Evolutionary conservation across 257 asterid genomes (phyloP).

Genomic region (Solanum ossicruentum): DNA sequence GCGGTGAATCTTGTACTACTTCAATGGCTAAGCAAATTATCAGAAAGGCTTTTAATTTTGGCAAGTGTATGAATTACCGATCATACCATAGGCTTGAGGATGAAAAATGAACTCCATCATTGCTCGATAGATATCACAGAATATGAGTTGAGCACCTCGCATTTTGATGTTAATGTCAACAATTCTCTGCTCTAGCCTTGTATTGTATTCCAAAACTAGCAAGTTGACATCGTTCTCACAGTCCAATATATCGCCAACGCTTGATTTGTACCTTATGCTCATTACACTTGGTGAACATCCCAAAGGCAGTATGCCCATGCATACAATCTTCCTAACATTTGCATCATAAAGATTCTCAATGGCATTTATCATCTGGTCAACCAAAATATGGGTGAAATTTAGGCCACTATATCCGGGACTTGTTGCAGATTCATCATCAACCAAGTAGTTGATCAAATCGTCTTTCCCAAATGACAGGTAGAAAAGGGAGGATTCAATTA

Average conservation of each 20-base stretch:
- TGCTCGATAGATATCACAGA: slow-evolving; percentile 42
- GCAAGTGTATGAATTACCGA: background rate
- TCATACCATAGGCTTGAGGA: slow-evolving; percentile 34
- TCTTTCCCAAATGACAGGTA: slow-evolving; percentile 60
- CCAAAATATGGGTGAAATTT: slow-evolving; percentile 23
- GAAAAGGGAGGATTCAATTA: slow-evolving; percentile 43
- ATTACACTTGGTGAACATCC: slow-evolving; percentile 43
- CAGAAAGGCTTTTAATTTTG: background rate
- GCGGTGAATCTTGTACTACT: background rate
- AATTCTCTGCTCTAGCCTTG: slow-evolving; percentile 29
- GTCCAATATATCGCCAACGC: background rate
- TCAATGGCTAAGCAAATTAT: background rate
- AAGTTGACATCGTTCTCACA: slow-evolving; percentile 38
- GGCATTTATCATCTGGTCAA: slow-evolving; percentile 36
- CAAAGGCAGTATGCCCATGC: slow-evolving; percentile 52
- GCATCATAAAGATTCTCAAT: slow-evolving; percentile 27
- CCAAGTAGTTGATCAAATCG: slow-evolving; percentile 30
- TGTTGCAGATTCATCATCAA: slow-evolving; percentile 5
- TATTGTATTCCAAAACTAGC: slow-evolving; percentile 35
- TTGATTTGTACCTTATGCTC: slow-evolving; percentile 6
- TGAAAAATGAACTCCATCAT: slow-evolving; percentile 37
- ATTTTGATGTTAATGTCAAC: slow-evolving; percentile 26
- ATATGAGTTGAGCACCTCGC: slow-evolving; percentile 17
- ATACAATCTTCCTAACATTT: slow-evolving; percentile 41
- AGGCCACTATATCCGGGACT: background rate